Evolutionary conservation across 1,139 yeast species (phyloP).

Genomic region (Pichia cactophila): DNA sequence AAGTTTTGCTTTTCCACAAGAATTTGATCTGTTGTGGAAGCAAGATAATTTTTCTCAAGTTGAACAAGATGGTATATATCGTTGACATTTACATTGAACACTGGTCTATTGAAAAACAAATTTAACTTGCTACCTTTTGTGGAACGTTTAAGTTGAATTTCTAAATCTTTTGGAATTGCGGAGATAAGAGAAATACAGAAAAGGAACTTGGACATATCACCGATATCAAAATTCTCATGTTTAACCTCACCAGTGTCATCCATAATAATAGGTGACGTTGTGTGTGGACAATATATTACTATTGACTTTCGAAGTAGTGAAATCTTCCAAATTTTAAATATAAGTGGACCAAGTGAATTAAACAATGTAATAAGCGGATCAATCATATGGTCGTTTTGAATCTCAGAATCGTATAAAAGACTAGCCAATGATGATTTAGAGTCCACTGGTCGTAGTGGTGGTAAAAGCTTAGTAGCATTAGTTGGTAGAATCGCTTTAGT

Average conservation of each 20-base stretch:
- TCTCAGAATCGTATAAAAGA: slow-evolving; percentile 1
- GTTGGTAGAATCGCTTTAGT: not conserved
- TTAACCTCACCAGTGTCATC: slow-evolving; percentile 13
- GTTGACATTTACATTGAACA: slow-evolving; percentile 59
- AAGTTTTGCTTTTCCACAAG: slow-evolving; percentile 46
- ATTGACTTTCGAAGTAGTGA: slow-evolving; percentile 56
- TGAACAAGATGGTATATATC: slow-evolving; percentile 36
- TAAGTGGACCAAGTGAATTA: slow-evolving; percentile 59
- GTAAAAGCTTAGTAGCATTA: not conserved
- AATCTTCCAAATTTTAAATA: slow-evolving; percentile 65
- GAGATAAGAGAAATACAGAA: slow-evolving; percentile 44
- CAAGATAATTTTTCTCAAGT: slow-evolving; percentile 39
- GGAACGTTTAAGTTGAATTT: slow-evolving; percentile 20
- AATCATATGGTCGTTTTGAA: slow-evolving; percentile 40
- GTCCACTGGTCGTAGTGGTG: not conserved
- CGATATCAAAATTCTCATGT: slow-evolving; percentile 27
- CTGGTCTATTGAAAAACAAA: slow-evolving; percentile 36
- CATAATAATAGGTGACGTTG: slow-evolving; percentile 2
- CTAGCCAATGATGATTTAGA: slow-evolving; percentile 1
- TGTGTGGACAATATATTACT: slow-evolving; percentile 36
- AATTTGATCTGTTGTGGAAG: slow-evolving; percentile 67
- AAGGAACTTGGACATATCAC: slow-evolving; percentile 38
- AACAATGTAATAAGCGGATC: slow-evolving; percentile 41
- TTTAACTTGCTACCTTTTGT: slow-evolving; percentile 23
- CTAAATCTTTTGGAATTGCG: slow-evolving; percentile 35